These are phyloP conservation scores for Melampsora americana DNA, from an alignment of 1,284 basidiomycete species.

Conservation along the genomic window DNA sequence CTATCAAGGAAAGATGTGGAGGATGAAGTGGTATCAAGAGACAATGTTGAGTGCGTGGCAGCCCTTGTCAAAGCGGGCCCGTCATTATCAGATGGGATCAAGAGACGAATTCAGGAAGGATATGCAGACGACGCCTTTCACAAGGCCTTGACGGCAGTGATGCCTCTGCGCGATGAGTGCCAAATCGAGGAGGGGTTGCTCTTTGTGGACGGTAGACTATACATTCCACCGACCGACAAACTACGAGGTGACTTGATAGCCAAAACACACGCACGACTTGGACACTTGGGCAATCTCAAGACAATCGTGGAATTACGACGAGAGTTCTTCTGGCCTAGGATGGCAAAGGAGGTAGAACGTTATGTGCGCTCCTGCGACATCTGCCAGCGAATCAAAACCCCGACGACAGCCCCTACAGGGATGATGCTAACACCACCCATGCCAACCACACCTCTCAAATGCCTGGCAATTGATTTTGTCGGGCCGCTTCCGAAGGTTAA, in stretches of 20 bases:
- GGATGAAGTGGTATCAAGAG: neutral
- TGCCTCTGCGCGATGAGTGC: slow-evolving; percentile 9
- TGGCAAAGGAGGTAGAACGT: neutral
- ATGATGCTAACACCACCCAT: slow-evolving; percentile 13
- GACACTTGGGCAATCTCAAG: slow-evolving; percentile 9
- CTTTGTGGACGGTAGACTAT: neutral
- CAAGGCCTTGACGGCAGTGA: neutral
- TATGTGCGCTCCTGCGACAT: neutral
- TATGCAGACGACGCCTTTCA: slow-evolving; percentile 11
- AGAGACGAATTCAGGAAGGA: neutral
- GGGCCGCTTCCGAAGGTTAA: slow-evolving; percentile 4
- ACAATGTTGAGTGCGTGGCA: no score
- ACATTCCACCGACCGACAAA: neutral
- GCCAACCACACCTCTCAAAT: neutral
- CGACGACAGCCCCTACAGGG: neutral
- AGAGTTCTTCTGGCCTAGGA: slow-evolving; percentile 21
- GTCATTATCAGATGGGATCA: no score
- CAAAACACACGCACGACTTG: slow-evolving; percentile 10
- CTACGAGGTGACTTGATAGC: neutral
- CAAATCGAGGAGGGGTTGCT: neutral
- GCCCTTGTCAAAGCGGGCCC: no score
- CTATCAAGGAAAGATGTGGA: slow-evolving; percentile 50
- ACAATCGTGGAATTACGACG: neutral
- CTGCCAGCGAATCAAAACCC: slow-evolving; percentile 8
- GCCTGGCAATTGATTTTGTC: slow-evolving; percentile 9